Evolutionary conservation across 2,329 filamentous ascomycete species (phyloP).

Genomic region (Paecilomyces sp.): DNA sequence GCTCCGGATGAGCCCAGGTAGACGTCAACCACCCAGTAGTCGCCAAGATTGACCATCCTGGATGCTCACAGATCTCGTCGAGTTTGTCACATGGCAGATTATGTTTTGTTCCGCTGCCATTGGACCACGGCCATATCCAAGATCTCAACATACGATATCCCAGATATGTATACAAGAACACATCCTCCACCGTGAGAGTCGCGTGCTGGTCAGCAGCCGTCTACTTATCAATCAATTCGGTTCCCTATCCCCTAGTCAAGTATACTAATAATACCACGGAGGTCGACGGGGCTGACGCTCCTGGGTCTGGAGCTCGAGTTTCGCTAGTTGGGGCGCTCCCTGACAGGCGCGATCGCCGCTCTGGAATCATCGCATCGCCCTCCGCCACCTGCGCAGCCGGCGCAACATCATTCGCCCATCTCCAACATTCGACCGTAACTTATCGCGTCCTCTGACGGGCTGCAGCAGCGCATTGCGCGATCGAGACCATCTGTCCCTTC

Average conservation of each 20-base stretch:
- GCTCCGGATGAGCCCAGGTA: not conserved
- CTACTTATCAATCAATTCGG: not conserved
- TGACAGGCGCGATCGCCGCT: conserved; percentile 2
- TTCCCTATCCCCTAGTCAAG: not conserved
- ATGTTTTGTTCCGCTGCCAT: not conserved
- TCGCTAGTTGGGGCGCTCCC: conserved; percentile 1
- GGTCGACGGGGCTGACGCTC: not conserved
- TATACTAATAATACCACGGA: not conserved
- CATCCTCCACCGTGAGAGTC: not conserved
- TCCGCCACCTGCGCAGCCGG: not conserved
- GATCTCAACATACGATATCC: not conserved
- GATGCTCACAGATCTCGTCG: not conserved
- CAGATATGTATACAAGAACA: not conserved
- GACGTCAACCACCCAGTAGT: not conserved
- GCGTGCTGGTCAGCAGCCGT: not conserved
- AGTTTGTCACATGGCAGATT: not conserved
- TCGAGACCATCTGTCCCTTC: conserved; percentile 1
- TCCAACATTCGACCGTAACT: not conserved
- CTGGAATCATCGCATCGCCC: not conserved
- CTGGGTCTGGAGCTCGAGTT: not conserved
- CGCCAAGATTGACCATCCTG: not conserved
- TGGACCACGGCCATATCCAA: not conserved
- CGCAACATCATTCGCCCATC: not conserved
- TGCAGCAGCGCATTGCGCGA: not conserved
- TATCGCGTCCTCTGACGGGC: not conserved